Conservation (phyloP, 495 filamentous ascomycete genomes). For the Penicillium cosmopolitanum region DNA sequence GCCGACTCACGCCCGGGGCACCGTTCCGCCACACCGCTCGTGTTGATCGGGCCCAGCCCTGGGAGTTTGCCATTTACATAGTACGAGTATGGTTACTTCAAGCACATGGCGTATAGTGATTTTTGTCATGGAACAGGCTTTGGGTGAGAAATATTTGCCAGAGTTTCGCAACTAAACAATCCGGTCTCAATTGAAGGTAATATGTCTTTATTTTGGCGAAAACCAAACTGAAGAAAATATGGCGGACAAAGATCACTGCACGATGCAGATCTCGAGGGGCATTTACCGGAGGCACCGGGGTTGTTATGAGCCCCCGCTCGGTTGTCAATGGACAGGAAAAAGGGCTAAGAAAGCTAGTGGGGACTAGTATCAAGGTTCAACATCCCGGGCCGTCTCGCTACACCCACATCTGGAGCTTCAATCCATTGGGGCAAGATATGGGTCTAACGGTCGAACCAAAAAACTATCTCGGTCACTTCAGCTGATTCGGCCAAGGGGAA, state of each 20-base stretch:
- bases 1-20: background rate
- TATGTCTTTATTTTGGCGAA: too few species aligned
- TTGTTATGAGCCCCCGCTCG: background rate
- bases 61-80: background rate
- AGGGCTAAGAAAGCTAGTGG: background rate
- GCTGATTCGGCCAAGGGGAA: too few species aligned
- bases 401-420: slow-evolving; percentile 1
- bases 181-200: too few species aligned
- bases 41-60: background rate
- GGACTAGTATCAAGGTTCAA: background rate
- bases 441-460: slow-evolving; percentile 1
- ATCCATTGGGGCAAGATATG: background rate
- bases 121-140: too few species aligned
- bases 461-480: background rate
- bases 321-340: background rate
- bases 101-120: background rate
- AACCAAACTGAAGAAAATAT: too few species aligned
- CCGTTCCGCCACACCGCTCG: background rate
- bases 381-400: background rate
- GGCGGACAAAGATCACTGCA: background rate
- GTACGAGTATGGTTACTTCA: background rate
- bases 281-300: background rate
- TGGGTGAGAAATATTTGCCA: too few species aligned
- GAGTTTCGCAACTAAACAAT: too few species aligned
- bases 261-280: background rate